Percentiles rank a stretch among this genome's conserved stretches.
Conservation (phyloP, 441 rosid genomes). For the Flueggea neowawraea region DNA sequence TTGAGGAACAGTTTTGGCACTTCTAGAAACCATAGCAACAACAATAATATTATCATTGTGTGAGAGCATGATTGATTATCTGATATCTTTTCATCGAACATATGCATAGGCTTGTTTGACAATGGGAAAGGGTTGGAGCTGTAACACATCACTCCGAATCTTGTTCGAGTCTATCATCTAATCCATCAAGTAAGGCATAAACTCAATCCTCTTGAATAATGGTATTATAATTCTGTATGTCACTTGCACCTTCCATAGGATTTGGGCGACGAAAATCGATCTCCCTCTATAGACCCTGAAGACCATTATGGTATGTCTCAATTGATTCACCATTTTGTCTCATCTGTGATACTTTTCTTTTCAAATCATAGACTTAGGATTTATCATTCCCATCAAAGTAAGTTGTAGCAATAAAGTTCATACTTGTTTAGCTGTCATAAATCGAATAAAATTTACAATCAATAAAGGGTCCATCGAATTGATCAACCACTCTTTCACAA, state of each 20-base stretch:
- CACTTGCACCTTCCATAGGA: too few relatives aligned
- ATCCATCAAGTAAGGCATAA: not conserved
- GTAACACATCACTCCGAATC: not conserved
- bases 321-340: not conserved
- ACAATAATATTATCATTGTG: not conserved
- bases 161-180: not conserved
- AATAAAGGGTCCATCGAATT: not conserved
- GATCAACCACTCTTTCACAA: slow-evolving; percentile 4
- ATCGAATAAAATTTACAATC: slow-evolving; percentile 2
- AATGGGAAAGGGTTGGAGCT: not conserved
- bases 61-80: not conserved
- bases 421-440: not conserved
- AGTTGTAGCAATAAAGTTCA: not conserved
- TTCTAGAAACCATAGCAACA: not conserved
- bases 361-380: slow-evolving; percentile 1
- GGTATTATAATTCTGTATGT: slow-evolving; percentile 1
- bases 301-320: too few relatives aligned
- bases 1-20: not conserved
- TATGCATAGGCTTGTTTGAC: slow-evolving; percentile 8
- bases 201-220: slow-evolving; percentile 1
- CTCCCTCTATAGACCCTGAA: too few relatives aligned
- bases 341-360: not conserved
- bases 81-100: not conserved
- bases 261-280: too few relatives aligned
- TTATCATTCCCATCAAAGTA: not conserved